Percentiles rank a stretch among this genome's conserved stretches.
These are phyloP conservation scores for Candida ortonii DNA, from an alignment of 805 yeast genomes.

Conservation along the genomic window DNA sequence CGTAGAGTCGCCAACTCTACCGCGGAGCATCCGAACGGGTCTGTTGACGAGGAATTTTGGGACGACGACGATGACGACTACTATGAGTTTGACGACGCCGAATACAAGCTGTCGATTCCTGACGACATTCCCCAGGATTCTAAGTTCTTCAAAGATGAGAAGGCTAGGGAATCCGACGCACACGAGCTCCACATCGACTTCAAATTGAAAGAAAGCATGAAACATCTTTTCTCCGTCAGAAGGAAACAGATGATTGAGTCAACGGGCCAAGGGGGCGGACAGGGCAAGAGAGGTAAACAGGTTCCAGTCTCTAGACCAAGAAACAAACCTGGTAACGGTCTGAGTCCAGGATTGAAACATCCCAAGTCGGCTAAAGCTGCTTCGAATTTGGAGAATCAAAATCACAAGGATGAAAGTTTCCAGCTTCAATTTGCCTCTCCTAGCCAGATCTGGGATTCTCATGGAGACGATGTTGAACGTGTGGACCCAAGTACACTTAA, in stretches of 20 bases:
- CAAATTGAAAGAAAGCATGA: constrained; percentile 6
- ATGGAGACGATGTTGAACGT: no score
- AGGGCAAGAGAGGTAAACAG: no score
- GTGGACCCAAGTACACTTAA: no score
- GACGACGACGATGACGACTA: constrained; percentile 1
- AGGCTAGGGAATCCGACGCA: constrained; percentile 16
- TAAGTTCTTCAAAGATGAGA: constrained; percentile 22
- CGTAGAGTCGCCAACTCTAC: no score
- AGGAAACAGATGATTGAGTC: no score
- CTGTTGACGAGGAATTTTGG: constrained; percentile 4
- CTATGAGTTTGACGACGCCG: constrained; percentile 5
- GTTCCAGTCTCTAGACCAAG: no score
- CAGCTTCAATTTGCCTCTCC: constrained; percentile 26
- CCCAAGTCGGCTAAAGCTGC: no score
- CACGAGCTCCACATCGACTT: constrained; percentile 9
- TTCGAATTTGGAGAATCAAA: no score
- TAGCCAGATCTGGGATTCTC: constrained; percentile 13
- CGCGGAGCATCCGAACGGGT: no score
- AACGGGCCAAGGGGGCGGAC: no score
- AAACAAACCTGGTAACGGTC: no score
- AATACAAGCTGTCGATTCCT: constrained; percentile 2
- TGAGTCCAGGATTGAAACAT: no score
- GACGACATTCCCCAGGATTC: constrained; percentile 1
- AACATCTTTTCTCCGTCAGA: constrained; percentile 7
- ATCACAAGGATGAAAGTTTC: constrained; percentile 8